Evolutionary conservation across 1,139 yeast genomes (phyloP).

Genomic region (Tardiomyces depauwii): DNA sequence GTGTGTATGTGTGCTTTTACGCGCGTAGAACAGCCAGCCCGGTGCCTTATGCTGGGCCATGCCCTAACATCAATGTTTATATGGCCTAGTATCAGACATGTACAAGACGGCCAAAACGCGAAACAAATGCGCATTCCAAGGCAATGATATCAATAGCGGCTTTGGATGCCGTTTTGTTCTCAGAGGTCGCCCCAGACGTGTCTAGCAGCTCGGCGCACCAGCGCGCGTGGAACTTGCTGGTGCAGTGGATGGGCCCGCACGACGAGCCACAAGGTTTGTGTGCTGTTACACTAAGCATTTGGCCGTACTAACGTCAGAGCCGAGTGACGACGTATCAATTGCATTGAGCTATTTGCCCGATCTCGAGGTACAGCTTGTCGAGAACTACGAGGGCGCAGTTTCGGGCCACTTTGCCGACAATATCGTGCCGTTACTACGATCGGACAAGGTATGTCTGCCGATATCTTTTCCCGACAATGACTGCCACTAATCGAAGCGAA

Average conservation of each 20-base stretch:
- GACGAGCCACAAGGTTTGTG: too few species aligned
- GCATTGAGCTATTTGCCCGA: not conserved
- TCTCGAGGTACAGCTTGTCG: not conserved
- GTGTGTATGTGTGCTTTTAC: too few species aligned
- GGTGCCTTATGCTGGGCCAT: too few species aligned
- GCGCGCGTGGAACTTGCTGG: not conserved
- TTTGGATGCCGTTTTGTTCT: not conserved
- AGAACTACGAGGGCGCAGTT: not conserved
- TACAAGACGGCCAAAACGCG: not conserved
- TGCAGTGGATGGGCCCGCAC: not conserved
- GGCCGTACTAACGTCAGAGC: not conserved
- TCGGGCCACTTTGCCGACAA: not conserved
- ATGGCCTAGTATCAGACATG: too few species aligned
- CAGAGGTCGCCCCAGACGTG: not conserved
- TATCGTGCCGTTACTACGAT: not conserved
- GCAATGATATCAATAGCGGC: not conserved
- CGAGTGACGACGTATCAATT: not conserved
- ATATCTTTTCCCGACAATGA: not conserved
- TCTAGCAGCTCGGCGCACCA: not conserved
- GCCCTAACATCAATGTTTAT: too few species aligned
- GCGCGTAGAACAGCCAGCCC: too few species aligned
- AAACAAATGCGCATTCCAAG: not conserved
- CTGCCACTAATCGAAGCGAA: not conserved
- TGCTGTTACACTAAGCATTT: too few species aligned
- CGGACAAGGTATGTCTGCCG: not conserved